A percentile compares a stretch with the other conserved stretches of the same genome.
These are phyloP conservation scores for Trichoderma sp. DNA, from an alignment of 2,329 filamentous ascomycete species.

Conservation along the genomic window DNA sequence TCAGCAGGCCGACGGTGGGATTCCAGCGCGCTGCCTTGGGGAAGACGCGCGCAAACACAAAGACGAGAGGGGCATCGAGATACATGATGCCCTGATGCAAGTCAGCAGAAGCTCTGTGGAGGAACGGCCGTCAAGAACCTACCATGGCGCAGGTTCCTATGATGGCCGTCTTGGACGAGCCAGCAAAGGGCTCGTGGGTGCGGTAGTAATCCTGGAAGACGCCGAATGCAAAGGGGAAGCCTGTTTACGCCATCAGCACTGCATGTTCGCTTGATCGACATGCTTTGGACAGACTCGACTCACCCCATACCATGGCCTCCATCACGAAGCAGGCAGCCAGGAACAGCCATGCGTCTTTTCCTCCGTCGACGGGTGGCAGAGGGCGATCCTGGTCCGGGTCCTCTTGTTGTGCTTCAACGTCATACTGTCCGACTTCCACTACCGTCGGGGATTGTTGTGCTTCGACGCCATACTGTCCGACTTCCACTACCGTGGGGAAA, in stretches of 20 bases:
- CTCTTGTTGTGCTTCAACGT: slow-evolving; percentile 4
- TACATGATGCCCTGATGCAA: slow-evolving; percentile 55
- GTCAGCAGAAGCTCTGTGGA: background rate
- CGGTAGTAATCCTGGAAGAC: slow-evolving; percentile 72
- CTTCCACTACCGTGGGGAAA: background rate
- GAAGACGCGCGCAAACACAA: slow-evolving; percentile 50
- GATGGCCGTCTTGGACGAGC: slow-evolving; percentile 57
- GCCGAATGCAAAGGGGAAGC: slow-evolving; percentile 69
- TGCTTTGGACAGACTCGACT: background rate
- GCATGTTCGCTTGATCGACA: background rate
- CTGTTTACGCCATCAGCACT: slow-evolving; percentile 40
- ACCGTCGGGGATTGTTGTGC: background rate
- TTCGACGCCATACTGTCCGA: background rate
- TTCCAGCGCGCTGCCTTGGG: slow-evolving; percentile 47
- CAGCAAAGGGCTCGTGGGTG: slow-evolving; percentile 59
- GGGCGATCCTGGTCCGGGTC: slow-evolving; percentile 25
- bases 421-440: background rate
- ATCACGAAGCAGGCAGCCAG: slow-evolving; percentile 39
- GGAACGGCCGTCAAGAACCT: slow-evolving; percentile 21
- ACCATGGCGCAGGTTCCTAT: slow-evolving; percentile 67
- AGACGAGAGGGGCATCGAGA: slow-evolving; percentile 53
- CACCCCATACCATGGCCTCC: slow-evolving; percentile 43
- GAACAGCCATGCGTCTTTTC: slow-evolving; percentile 43
- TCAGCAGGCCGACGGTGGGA: slow-evolving; percentile 50
- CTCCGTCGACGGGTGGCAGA: slow-evolving; percentile 39